A percentile compares a stretch with the other conserved stretches of the same genome.
These are phyloP conservation scores for Phytophthora citricola DNA, from an alignment of 352 stramenopile species.

Conservation along the genomic window DNA sequence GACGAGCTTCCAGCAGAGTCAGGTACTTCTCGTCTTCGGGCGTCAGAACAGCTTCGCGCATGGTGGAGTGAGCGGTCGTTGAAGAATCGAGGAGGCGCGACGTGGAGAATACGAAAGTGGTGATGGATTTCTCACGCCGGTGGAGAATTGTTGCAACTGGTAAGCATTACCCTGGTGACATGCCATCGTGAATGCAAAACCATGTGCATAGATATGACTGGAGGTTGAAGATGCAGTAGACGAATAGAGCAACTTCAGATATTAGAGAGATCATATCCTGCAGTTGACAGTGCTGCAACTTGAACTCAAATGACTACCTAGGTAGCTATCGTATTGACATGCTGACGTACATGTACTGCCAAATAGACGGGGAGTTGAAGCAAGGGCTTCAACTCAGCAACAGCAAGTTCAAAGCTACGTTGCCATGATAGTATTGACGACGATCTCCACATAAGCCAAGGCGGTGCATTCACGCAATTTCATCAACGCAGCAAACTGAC, in stretches of 20 bases:
- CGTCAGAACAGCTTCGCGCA: constrained; percentile 54
- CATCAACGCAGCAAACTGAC: neutral
- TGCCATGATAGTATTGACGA: neutral
- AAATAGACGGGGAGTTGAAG: constrained; percentile 8
- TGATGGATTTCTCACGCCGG: neutral
- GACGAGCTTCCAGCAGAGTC: constrained; percentile 51
- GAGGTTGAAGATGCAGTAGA: constrained; percentile 33
- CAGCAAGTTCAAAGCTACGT: constrained; percentile 11
- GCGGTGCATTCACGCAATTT: constrained; percentile 1
- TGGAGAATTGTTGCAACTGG: constrained; percentile 4
- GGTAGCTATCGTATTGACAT: too few species aligned
- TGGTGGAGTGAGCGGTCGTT: constrained; percentile 8
- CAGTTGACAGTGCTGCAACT: too few species aligned
- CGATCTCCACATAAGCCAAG: neutral
- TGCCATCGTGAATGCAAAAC: constrained; percentile 19
- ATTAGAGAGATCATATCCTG: constrained; percentile 9
- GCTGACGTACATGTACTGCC: constrained; percentile 6
- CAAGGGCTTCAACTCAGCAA: constrained; percentile 13
- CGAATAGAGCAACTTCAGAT: constrained; percentile 27
- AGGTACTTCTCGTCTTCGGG: constrained; percentile 55
- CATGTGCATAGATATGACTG: constrained; percentile 31
- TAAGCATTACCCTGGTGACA: constrained; percentile 33
- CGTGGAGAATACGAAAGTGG: constrained; percentile 3
- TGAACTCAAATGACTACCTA: too few species aligned
- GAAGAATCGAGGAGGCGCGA: neutral